Conservation (phyloP, 352 stramenopile genomes). For the Phytophthora syringae region DNA sequence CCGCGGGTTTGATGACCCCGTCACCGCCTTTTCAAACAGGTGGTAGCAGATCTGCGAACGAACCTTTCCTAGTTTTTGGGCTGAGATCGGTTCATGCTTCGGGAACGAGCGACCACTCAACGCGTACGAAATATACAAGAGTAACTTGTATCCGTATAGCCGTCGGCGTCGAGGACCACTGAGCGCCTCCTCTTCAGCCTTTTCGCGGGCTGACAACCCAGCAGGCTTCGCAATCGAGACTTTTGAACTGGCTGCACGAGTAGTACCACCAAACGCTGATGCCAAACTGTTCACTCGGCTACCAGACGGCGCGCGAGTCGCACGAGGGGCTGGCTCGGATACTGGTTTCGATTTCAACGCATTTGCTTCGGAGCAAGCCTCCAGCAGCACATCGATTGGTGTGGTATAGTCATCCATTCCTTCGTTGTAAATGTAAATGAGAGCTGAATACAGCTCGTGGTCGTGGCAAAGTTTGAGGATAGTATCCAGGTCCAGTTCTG, state of each 20-base stretch:
- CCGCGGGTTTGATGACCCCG: slow-evolving; percentile 34
- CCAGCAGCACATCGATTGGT: slow-evolving; percentile 91
- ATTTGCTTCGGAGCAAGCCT: slow-evolving; percentile 69
- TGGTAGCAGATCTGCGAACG: slow-evolving; percentile 84
- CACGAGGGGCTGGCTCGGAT: slow-evolving; percentile 20
- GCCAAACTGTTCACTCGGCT: slow-evolving; percentile 68
- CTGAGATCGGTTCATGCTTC: slow-evolving; percentile 71
- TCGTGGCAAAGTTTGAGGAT: slow-evolving; percentile 93
- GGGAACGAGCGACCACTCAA: slow-evolving; percentile 92
- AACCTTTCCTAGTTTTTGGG: slow-evolving; percentile 76
- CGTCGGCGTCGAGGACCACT: slow-evolving; percentile 64
- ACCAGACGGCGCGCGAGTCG: slow-evolving; percentile 38
- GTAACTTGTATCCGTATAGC: slow-evolving; percentile 85
- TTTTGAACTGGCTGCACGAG: slow-evolving; percentile 39
- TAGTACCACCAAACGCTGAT: slow-evolving; percentile 69
- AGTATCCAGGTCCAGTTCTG: slow-evolving; percentile 94
- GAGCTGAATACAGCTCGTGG: slow-evolving; percentile 93
- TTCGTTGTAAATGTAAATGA: slow-evolving; percentile 96
- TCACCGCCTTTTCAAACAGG: slow-evolving; percentile 77
- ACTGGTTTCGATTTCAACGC: slow-evolving; percentile 32
- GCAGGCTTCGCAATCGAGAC: slow-evolving; percentile 39
- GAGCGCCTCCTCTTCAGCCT: slow-evolving; percentile 52
- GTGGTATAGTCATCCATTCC: slow-evolving; percentile 93
- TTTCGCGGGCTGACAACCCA: slow-evolving; percentile 36
- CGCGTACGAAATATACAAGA: slow-evolving; percentile 93